A percentile compares a stretch with the other conserved stretches of the same genome.
These are phyloP conservation scores for Ophiocordyceps camponoti-floridani DNA, from an alignment of 2,329 filamentous ascomycete genomes.

Conservation along the genomic window DNA sequence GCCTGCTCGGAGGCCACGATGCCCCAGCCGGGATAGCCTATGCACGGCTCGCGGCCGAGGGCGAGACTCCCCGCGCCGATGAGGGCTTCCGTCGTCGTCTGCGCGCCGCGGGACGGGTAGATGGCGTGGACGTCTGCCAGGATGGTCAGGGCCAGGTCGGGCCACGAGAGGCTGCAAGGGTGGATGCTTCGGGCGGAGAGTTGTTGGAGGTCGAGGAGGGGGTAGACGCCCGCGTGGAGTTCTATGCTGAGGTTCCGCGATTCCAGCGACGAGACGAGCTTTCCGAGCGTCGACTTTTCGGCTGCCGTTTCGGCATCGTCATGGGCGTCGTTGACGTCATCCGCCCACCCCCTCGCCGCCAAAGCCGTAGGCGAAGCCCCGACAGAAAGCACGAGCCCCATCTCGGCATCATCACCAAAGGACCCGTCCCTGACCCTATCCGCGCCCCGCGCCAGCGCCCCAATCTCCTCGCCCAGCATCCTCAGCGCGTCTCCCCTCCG, in stretches of 20 bases:
- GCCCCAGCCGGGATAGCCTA: slow-evolving; percentile 54
- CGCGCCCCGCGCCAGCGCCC: slow-evolving; percentile 10
- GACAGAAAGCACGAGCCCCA: slow-evolving; percentile 34
- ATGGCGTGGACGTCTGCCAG: slow-evolving; percentile 54
- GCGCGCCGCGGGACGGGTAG: slow-evolving; percentile 39
- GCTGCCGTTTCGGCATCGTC: slow-evolving; percentile 5
- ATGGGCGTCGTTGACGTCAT: slow-evolving; percentile 1
- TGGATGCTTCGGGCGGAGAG: slow-evolving; percentile 48
- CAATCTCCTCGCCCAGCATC: slow-evolving; percentile 13
- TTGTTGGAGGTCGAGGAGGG: slow-evolving; percentile 62
- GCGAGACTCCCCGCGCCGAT: slow-evolving; percentile 52
- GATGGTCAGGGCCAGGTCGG: slow-evolving; percentile 47
- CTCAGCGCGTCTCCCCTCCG: slow-evolving; percentile 12
- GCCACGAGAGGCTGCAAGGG: slow-evolving; percentile 22
- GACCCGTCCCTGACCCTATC: slow-evolving; percentile 6
- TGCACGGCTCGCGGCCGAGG: slow-evolving; percentile 57
- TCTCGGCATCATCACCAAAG: no score
- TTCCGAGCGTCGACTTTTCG: slow-evolving; percentile 6
- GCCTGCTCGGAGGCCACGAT: slow-evolving; percentile 41
- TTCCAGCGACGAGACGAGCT: slow-evolving; percentile 10
- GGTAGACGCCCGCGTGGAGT: slow-evolving; percentile 62
- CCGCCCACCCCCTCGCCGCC: slow-evolving; percentile 10
- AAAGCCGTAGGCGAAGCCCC: slow-evolving; percentile 58
- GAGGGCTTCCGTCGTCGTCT: slow-evolving; percentile 40
- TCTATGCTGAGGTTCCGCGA: slow-evolving; percentile 33